Evolutionary conservation across 805 yeast species (phyloP), one percentile per base, ranked within the genome.

Genomic region (Kockiozyma suomiensis): DNA sequence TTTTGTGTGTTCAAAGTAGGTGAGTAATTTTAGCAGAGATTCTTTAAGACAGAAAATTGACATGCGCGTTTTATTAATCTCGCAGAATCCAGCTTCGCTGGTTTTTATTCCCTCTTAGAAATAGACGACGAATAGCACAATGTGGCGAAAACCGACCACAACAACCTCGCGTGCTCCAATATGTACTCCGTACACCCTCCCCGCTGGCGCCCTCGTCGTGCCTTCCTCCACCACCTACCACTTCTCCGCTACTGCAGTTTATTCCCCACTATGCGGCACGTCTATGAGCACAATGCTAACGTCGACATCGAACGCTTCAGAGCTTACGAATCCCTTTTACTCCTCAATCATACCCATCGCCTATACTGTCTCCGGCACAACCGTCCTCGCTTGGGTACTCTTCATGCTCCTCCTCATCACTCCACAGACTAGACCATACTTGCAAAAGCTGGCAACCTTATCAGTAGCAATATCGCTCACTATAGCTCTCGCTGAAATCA

Each of bases 351-450:
- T 70, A 4, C 76, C 76, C n/a, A 68, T 73, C 12, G 69, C 72
- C 1, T 73, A 67, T 56, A 65, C 73, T 2, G 50, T 73, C 26
- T 58, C 74, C 4, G 75, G 72, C 6, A 66, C 70, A 15, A 68
- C 73, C 3, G 73, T 70, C 6, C 79, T 86, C 15, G 77, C 85
- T 28, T 89, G 96, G 96, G 83, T 88, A 83, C 75, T 89, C 26
- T 73, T 86, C 52, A 61, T 87, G 17, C 72, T 87, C 35, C 75
- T 87, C 45, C 69, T 81, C 21, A 70, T 88, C 33, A 79, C 83
- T 21, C 82, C 81, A 41, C 82, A 82, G 65, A 75, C 81, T 26
- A 81, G 86, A 56, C 90, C 92, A 3, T 70, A 76, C 42, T 71
- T 84, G 46, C 79, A 88, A 38, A 81, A 81, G 41, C 32, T 85